Base-by-base conservation (phyloP, 2,329 filamentous ascomycete species). In the Triangularia setosa region DNA sequence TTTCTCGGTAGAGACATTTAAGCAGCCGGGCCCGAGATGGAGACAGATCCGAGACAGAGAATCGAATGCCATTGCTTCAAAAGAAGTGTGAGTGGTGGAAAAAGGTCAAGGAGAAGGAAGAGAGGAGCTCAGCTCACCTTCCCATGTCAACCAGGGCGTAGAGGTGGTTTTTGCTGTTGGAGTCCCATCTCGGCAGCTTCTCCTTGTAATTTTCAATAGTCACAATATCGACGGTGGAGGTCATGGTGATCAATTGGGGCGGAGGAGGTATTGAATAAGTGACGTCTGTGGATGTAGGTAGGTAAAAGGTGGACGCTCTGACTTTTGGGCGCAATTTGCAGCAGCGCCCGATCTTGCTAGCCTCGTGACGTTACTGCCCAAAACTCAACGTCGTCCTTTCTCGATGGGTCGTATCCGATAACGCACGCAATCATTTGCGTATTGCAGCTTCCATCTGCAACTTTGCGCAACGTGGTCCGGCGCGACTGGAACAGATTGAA, bases 41-140 rank as follows among this genome's bases (percentile, higher is more conserved):
- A 3, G 87, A 84, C n/a, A 96, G 83, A 69, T 92, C 88, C 8
- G 92, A 91, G 72, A 97, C 92, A 54, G 92, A 94, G 81, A 96
- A 96, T 62, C 93, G 91, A 72, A 97, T 94, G 71, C 93, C 93
- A 80, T 97, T 97, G 80, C 92, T 92, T 69, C 18, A 8, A 35
- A 25, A 57, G 56, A 54, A 55, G 30, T 24, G 16, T 25, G 61
- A 60, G 64, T 60, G 30, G 63, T 61, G 64, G 60, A 35, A 9
- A 63, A 33, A 54, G 62, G 54, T 60, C 16, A 27, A 56, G 14
- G 7, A 40, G 18, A 60, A 65, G 53, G 23, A 30, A 61, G 58
- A 57, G 21, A 28, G n/a, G 65, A 44, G 56, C 27, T 65, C 44
- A 52, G 40, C 68, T 68, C 62, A 84, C 84, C 84, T 86, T 72